A percentile compares a stretch with the other conserved stretches of the same genome.
phyloP scores from a whole-genome alignment of 306 rosid genomes.

The Ammopiptanthus mongolicus region DNA sequence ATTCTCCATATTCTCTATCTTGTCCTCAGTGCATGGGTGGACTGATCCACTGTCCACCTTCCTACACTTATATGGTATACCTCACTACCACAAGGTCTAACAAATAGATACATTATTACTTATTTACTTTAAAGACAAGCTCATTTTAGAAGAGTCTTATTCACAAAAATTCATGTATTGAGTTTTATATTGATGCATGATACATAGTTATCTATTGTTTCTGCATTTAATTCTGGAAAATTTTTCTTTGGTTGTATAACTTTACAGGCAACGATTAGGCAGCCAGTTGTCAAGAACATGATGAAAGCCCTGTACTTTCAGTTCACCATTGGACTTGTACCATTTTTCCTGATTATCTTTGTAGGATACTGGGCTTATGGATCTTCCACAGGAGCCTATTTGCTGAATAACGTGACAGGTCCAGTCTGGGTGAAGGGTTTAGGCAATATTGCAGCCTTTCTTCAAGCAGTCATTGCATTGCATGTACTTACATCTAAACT shows the following conservation, averaged over 20 bases:
- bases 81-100: too few species aligned
- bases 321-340: slow-evolving; percentile 72
- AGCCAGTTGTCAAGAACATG: slow-evolving; percentile 87
- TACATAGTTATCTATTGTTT: not conserved
- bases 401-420: slow-evolving; percentile 69
- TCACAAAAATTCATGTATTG: not conserved
- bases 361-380: slow-evolving; percentile 96
- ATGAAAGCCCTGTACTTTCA: slow-evolving; percentile 81
- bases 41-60: too few species aligned
- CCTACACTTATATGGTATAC: too few species aligned
- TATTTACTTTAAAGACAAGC: too few species aligned
- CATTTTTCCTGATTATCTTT: slow-evolving; percentile 65
- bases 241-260: slow-evolving; percentile 9
- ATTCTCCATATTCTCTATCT: too few species aligned
- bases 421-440: slow-evolving; percentile 70
- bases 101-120: too few species aligned
- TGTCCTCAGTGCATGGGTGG: too few species aligned
- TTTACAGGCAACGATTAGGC: slow-evolving; percentile 83
- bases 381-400: slow-evolving; percentile 53
- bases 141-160: not conserved
- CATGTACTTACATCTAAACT: slow-evolving; percentile 53
- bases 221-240: not conserved
- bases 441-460: slow-evolving; percentile 74
- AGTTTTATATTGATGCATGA: not conserved
- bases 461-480: slow-evolving; percentile 78